Conservation (phyloP, 2,329 filamentous ascomycete genomes). For the Penicillium sp. region DNA sequence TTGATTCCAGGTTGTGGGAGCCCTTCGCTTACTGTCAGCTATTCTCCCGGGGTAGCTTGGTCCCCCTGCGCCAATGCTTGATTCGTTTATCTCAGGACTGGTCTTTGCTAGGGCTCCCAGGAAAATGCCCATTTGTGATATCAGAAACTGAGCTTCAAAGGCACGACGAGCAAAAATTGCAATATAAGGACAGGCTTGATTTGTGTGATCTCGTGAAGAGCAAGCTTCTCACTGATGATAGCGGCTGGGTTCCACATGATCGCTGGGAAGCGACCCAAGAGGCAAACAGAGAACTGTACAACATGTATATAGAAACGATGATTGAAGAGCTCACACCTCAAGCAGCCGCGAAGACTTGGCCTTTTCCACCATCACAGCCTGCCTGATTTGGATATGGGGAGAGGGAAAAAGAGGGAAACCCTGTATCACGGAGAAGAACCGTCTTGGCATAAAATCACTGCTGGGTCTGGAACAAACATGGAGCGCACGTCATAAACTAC, state of each 20-base stretch:
- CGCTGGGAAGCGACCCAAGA: slow-evolving; percentile 15
- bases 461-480: no score
- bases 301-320: slow-evolving; percentile 19
- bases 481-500: no score
- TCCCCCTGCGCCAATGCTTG: slow-evolving; percentile 14
- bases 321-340: slow-evolving; percentile 16
- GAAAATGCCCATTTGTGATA: slow-evolving; percentile 14
- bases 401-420: no score
- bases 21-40: slow-evolving; percentile 17
- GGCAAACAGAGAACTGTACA: slow-evolving; percentile 15
- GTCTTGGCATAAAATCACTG: no score
- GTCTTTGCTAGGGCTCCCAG: slow-evolving; percentile 11
- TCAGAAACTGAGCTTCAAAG: slow-evolving; percentile 9
- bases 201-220: slow-evolving; percentile 17
- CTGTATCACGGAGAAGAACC: no score
- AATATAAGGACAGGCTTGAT: slow-evolving; percentile 19
- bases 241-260: slow-evolving; percentile 16
- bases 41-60: slow-evolving; percentile 10
- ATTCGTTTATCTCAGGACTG: slow-evolving; percentile 15
- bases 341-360: slow-evolving; percentile 17
- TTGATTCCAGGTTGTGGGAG: slow-evolving; percentile 19
- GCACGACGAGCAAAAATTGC: slow-evolving; percentile 11
- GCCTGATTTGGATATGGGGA: no score
- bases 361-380: slow-evolving; percentile 13
- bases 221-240: slow-evolving; percentile 19